These are phyloP conservation scores for Cladosporium sp. DNA, from an alignment of 2,329 filamentous ascomycete species.

Conservation along the genomic window DNA sequence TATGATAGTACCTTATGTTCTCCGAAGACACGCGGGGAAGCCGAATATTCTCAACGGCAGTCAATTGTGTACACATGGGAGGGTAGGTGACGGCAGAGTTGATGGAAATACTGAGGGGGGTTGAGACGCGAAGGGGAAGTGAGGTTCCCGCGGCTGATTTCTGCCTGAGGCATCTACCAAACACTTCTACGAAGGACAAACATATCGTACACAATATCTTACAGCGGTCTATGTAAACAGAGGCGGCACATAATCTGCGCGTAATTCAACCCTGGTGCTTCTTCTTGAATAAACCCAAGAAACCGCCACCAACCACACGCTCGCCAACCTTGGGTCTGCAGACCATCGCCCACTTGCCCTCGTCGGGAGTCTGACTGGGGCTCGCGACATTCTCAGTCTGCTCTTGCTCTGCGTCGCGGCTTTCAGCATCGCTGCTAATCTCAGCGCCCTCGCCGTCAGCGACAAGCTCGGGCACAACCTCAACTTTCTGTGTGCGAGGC, in stretches of 20 bases:
- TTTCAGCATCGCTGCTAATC: background rate
- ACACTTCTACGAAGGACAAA: background rate
- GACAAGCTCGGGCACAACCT: background rate
- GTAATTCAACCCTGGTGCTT: slow-evolving; percentile 6
- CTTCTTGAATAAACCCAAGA: slow-evolving; percentile 42
- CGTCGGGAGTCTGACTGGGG: background rate
- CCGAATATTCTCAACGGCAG: background rate
- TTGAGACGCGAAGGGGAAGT: background rate
- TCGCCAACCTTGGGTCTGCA: slow-evolving; percentile 46
- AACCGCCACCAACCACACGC: slow-evolving; percentile 42
- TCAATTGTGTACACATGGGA: background rate
- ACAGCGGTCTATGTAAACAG: background rate
- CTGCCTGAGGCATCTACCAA: background rate
- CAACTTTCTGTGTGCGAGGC: slow-evolving; percentile 32
- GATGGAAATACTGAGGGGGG: background rate
- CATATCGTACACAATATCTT: slow-evolving; percentile 1
- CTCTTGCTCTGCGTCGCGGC: background rate
- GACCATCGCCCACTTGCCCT: slow-evolving; percentile 35
- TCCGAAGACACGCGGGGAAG: background rate
- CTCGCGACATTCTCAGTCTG: background rate
- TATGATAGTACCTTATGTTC: background rate
- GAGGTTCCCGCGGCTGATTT: background rate
- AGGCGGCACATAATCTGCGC: background rate
- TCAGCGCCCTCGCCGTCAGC: background rate
- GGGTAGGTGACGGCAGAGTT: background rate